Percentiles rank a stretch among this genome's conserved stretches.
These are phyloP conservation scores for Melampsora larici-populina DNA, from an alignment of 1,284 basidiomycete genomes.

Conservation along the genomic window DNA sequence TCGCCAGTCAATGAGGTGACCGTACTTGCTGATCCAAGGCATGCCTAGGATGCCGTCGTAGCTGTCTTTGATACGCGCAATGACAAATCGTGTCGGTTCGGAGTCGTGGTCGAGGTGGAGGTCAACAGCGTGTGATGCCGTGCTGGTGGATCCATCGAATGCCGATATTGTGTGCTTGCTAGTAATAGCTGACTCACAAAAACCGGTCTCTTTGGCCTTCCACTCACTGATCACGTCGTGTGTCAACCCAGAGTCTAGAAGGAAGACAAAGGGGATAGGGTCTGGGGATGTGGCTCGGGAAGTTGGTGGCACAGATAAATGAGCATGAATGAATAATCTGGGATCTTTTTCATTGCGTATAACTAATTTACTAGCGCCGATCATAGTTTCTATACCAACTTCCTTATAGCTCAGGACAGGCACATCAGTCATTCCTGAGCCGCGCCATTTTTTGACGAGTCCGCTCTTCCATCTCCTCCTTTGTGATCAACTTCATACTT, in stretches of 20 bases:
- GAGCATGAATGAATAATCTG: background rate
- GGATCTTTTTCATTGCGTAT: background rate
- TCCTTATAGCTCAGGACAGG: background rate
- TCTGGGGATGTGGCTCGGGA: background rate
- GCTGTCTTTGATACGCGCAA: background rate
- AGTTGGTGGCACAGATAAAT: background rate
- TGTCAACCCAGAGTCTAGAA: background rate
- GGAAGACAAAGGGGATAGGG: background rate
- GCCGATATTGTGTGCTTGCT: background rate
- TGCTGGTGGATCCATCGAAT: background rate
- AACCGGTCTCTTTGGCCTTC: background rate
- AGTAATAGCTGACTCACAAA: background rate
- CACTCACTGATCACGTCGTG: background rate
- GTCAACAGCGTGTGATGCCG: background rate
- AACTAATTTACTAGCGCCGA: background rate
- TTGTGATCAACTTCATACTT: background rate
- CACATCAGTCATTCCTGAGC: slow-evolving; percentile 3
- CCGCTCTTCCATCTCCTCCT: background rate
- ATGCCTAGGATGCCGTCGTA: background rate
- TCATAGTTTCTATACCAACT: background rate
- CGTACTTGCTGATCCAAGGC: background rate
- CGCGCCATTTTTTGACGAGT: no score
- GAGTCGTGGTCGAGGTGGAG: background rate
- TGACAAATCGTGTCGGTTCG: background rate
- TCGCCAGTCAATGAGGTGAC: background rate